These are phyloP conservation scores for Takakia lepidozioides DNA, from an alignment of 225 moss, liverwort and hornwort genomes.

Conservation along the genomic window DNA sequence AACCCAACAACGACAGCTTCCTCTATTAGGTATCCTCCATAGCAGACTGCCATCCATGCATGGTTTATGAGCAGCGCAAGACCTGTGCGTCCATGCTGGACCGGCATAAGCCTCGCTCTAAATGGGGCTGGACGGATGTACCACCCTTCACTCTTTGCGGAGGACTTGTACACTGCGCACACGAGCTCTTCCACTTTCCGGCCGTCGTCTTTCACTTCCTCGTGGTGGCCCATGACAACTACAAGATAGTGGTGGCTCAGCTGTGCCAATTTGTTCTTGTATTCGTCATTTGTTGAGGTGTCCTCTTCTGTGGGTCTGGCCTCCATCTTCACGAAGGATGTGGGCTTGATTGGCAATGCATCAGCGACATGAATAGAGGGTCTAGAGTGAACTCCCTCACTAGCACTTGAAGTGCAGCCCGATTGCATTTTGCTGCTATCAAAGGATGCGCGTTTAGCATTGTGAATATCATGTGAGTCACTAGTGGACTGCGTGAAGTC, in stretches of 20 bases:
- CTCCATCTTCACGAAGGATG: no score
- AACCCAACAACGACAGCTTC: no score
- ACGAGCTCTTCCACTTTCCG: constrained; percentile 23
- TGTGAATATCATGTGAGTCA: no score
- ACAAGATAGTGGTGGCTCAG: constrained; percentile 29
- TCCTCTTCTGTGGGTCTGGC: no score
- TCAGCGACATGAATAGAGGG: no score
- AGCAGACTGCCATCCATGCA: constrained; percentile 4
- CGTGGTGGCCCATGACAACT: constrained; percentile 19
- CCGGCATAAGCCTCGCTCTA: constrained; percentile 23
- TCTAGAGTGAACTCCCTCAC: no score
- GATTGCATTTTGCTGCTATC: no score
- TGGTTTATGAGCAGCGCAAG: constrained; percentile 17
- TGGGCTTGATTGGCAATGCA: no score
- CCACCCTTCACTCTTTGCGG: constrained; percentile 24
- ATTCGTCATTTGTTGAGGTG: constrained; percentile 19
- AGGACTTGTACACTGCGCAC: constrained; percentile 22
- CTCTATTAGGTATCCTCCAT: constrained; percentile 5
- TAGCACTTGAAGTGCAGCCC: no score
- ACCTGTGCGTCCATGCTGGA: constrained; percentile 17
- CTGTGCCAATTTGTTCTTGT: constrained; percentile 15
- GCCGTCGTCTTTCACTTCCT: constrained; percentile 8
- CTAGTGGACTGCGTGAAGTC: no score
- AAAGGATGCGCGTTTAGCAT: no score
- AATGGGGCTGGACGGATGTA: constrained; percentile 18